Evolutionary conservation across 805 yeast species (phyloP).

Genomic region (Monosporozyma aerobia): DNA sequence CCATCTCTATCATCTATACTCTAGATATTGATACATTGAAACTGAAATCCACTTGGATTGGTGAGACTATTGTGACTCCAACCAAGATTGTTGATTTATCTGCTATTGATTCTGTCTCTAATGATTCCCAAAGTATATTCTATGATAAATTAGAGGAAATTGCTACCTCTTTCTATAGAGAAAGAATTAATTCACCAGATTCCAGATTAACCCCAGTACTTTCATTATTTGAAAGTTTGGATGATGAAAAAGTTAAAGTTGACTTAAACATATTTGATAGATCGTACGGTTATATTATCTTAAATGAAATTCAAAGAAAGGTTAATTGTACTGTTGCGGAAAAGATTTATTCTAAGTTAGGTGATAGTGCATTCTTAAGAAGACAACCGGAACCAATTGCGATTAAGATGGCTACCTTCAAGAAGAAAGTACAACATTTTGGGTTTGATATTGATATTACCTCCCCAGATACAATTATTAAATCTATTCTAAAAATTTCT

Average conservation of each 20-base stretch:
- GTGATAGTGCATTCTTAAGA: constrained; percentile 75
- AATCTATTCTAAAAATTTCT: constrained; percentile 55
- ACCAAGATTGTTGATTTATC: constrained; percentile 26
- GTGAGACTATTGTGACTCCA: constrained; percentile 63
- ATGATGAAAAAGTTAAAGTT: constrained; percentile 72
- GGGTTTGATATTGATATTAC: constrained; percentile 68
- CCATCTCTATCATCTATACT: constrained; percentile 71
- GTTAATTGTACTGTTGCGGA: constrained; percentile 84
- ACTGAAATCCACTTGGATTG: constrained; percentile 67
- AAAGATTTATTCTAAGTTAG: constrained; percentile 61
- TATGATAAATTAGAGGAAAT: constrained; percentile 13
- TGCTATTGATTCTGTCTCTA: constrained; percentile 12
- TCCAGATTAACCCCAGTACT: constrained; percentile 32
- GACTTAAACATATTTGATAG: constrained; percentile 65
- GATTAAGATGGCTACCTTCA: constrained; percentile 71
- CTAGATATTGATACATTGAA: constrained; percentile 65
- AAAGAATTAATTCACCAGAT: constrained; percentile 15
- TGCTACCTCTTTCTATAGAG: constrained; percentile 20
- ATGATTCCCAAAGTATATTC: constrained; percentile 1
- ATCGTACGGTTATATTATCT: constrained; percentile 44
- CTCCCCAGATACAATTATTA: constrained; percentile 59
- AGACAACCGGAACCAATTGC: constrained; percentile 80
- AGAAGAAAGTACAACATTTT: constrained; percentile 55
- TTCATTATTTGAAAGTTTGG: constrained; percentile 68
- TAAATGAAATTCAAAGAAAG: constrained; percentile 69